Evolutionary conservation across 768 basidiomycete species (phyloP), one percentile per base, ranked within the genome.

Genomic region (Macrocybe gigantea): DNA sequence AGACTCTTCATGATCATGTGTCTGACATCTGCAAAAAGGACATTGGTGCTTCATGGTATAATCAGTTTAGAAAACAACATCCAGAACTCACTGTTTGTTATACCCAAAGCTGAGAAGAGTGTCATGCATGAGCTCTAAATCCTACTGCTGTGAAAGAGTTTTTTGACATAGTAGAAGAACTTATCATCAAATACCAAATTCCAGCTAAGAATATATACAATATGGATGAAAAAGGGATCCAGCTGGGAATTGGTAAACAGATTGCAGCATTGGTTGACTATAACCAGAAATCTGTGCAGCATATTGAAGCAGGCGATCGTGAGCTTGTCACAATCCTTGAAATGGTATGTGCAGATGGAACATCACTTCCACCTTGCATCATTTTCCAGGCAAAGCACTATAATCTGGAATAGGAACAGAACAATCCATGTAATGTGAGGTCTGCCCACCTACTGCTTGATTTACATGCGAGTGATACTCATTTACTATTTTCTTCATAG

Each of bases 291-390:
- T 38, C 31, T 11, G 51, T 52, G n/a, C n/a, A n/a, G n/a, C n/a
- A n/a, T n/a, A n/a, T n/a, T n/a, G n/a, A n/a, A n/a, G n/a, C n/a
- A n/a, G 3, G 44, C 53, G 34, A 39, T 60, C 10, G 50, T 65
- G 70, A 78, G 52, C 62, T 75, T 2, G 66, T 78, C 10, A 78
- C 75, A 0, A 56, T 77, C 22, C 68, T 79, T 36, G 72, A 78
- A 52, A 61, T 63, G 44, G 55, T 73, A 5, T 71, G 66, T 43
- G 69, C 76, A 6, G 72, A 73, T 61, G 73, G 75, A 6, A 50
- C 57, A 2, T 56, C 56, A 7, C 41, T 73, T 5, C 53, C 43
- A 10, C 71, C 74, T 2, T 57, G 58, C 5, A 62, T 76, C 29
- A 64, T 77, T 33, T 74, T 71, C 49, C 44, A 70, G 36, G 70